Conservation (phyloP, 73 alveolate species). For the Urostyla sp. region DNA sequence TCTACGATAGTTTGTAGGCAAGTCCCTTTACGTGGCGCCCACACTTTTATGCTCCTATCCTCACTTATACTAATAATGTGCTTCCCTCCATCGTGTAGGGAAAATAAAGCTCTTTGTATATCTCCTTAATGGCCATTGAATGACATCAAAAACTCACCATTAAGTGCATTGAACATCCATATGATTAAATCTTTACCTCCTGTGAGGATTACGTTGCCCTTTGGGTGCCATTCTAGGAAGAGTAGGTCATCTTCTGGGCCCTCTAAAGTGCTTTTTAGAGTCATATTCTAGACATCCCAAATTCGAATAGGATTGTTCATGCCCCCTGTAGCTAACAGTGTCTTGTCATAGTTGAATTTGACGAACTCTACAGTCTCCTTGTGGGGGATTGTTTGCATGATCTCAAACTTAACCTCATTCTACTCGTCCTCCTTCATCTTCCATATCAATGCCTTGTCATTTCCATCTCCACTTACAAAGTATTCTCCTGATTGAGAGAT, state of each 20-base stretch:
- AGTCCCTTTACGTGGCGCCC: slow-evolving; percentile 63
- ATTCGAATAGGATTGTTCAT: slow-evolving; percentile 42
- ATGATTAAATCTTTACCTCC: slow-evolving; percentile 69
- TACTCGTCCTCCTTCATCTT: slow-evolving; percentile 44
- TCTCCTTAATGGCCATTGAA: slow-evolving; percentile 65
- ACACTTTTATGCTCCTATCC: slow-evolving; percentile 57
- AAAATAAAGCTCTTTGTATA: slow-evolving; percentile 43
- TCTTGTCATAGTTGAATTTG: slow-evolving; percentile 62
- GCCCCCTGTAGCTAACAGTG: slow-evolving; percentile 57
- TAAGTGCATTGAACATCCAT: slow-evolving; percentile 65
- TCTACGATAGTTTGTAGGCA: slow-evolving; percentile 56
- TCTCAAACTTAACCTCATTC: slow-evolving; percentile 24
- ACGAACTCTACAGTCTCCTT: slow-evolving; percentile 71
- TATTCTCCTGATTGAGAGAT: slow-evolving; percentile 21
- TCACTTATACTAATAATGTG: slow-evolving; percentile 51
- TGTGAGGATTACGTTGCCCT: slow-evolving; percentile 58
- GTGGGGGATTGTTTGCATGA: slow-evolving; percentile 15
- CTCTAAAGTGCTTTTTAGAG: slow-evolving; percentile 38
- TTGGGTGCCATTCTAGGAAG: slow-evolving; percentile 71
- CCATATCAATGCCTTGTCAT: slow-evolving; percentile 62
- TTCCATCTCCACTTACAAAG: slow-evolving; percentile 69
- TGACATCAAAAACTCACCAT: slow-evolving; percentile 46
- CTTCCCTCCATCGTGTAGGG: slow-evolving; percentile 59
- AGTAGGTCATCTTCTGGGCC: slow-evolving; percentile 69
- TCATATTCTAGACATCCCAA: slow-evolving; percentile 41